Percentiles rank a stretch among this genome's conserved stretches.
Conservation (phyloP, 208 protist species). For the Crithidia thermophila region DNA sequence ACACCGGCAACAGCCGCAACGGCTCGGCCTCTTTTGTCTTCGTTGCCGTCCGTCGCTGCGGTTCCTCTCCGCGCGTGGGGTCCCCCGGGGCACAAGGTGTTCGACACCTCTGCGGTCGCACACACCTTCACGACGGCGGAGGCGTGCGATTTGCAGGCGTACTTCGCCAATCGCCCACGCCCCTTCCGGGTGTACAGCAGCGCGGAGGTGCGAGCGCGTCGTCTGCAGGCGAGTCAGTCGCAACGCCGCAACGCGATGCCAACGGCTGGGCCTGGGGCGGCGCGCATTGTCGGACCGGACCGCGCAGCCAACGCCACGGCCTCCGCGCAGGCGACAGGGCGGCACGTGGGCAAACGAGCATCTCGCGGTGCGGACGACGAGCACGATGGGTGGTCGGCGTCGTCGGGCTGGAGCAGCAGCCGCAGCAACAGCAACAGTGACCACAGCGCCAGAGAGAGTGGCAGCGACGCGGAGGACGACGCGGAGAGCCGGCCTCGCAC, state of each 20-base stretch:
- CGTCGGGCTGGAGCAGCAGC: slow-evolving; percentile 35
- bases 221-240: slow-evolving; percentile 1
- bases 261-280: neutral
- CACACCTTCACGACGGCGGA: slow-evolving; percentile 25
- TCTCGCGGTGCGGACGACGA: neutral
- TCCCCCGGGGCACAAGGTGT: slow-evolving; percentile 21
- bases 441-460: neutral
- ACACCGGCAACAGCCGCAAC: neutral
- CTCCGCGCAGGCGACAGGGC: neutral
- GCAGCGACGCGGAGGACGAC: neutral
- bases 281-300: neutral
- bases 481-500: neutral
- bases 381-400: slow-evolving; percentile 30
- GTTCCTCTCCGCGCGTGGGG: slow-evolving; percentile 18
- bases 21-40: slow-evolving; percentile 6
- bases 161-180: neutral
- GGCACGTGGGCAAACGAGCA: neutral
- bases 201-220: slow-evolving; percentile 16
- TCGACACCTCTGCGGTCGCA: slow-evolving; percentile 12
- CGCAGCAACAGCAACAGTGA: slow-evolving; percentile 1
- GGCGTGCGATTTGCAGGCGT: slow-evolving; percentile 7
- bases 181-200: slow-evolving; percentile 27
- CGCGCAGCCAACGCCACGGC: neutral
- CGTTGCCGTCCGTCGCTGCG: slow-evolving; percentile 4
- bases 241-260: slow-evolving; percentile 14